Evolutionary conservation across 805 yeast genomes (phyloP), one percentile per base, ranked within the genome.

Genomic region (Debaryomyces maramus): DNA sequence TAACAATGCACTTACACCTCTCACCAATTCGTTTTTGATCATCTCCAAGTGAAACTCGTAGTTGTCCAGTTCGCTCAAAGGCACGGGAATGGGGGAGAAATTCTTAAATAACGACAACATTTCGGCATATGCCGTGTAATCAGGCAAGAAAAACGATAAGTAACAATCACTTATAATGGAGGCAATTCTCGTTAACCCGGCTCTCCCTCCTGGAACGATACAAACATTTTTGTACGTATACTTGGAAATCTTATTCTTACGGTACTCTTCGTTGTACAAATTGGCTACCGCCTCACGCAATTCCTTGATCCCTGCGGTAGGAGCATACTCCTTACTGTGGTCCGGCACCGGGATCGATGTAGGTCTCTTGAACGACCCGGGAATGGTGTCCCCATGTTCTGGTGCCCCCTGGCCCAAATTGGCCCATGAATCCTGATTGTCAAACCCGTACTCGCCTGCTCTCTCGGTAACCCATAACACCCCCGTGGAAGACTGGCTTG

Each of bases 341-440:
- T 73, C 73, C 9, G 77, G 67, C 11, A 78, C 62, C 0, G 74
- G 72, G 20, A 78, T 60, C 6, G 65, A 49, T 0, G 63, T 63
- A 3, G 84, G 84, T 55, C 81, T 63, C 38, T 67, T 65, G 54
- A 77, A 77, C 22, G 82, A 78, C 3, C 83, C 83, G 2, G 78
- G 78, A 32, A 78, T 63, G 6, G 72, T 67, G 34, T 75, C 80
- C 16, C 83, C 83, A 39, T 78, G 81, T 53, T 78, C 83, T 3
- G 84, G 83, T 41, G 81, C 80, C 34, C 84, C 84, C 54, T 78
- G 84, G 31, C 84, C 84, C 55, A 78, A 62, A 53, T 78, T 78
- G 27, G 80, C 77, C 83, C 83, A 78, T 9, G 65, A 63, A 32
- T 61, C 61, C 36, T 66, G 70, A 6, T 62, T 61, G 34, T 63